Base-by-base conservation (phyloP, 176 grass and related monocot genomes). In the Zizania latifolia region DNA sequence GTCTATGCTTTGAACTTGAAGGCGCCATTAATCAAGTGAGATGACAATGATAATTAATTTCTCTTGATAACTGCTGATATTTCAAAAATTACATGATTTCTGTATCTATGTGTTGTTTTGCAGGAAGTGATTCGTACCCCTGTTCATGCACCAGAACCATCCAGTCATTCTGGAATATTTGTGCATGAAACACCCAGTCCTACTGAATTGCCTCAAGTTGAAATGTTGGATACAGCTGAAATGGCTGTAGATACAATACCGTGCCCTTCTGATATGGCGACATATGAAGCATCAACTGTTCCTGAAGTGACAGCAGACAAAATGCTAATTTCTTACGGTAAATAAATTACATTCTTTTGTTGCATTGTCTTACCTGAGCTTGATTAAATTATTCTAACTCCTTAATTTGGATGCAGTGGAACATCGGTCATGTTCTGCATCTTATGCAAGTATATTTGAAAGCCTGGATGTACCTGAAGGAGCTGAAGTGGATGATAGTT, bases 401-500 rank as follows among this genome's bases (percentile, higher is more conserved):
- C n/a, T 74, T 70, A 72, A 33, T 77, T 70, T 86, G 35, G 56
- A 46, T 87, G 74, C 84, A 87, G 79, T 85, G 78, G 56, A 75
- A 61, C 57, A 80, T 30, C 30, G 59, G 54, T 50, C 61, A 16
- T 61, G 30, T 37, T 82, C 55, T 68, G 27, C 86, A 63, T 85
- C 72, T 56, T 84, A 81, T 78, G 60, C 54, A 76, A 87, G 82
- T 87, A 85, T 86, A 78, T 87, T 94, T 82, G 91, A 94, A 72
- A 89, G 71, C 67, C 71, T 94, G 62, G 59, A 82, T 83, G 59
- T 73, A 55, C 24, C 23, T 9, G 86, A 72, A 68, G 63, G 21
- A 71, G 77, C 23, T 32, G 78, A 70, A 37, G 65, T 69, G 71
- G 58, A 85, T 80, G 86, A 89, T 24, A 72, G 64, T 86, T 79